Evolutionary conservation across 1,139 yeast species (phyloP).

Genomic region (Candida pseudoviswanathii): DNA sequence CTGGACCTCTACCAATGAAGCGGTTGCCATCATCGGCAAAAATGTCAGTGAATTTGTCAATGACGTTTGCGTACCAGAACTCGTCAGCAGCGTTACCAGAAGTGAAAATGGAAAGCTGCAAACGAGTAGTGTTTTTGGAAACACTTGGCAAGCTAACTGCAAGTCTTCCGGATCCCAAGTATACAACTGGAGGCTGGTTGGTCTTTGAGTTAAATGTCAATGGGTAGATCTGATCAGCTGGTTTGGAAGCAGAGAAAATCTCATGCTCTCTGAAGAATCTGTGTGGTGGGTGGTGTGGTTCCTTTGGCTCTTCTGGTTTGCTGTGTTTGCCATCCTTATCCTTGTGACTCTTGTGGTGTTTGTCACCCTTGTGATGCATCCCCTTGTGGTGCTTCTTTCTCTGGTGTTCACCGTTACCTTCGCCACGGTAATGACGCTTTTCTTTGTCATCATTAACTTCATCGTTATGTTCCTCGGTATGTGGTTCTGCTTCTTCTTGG

Average conservation of each 20-base stretch:
- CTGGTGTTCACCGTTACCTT: conserved; percentile 2
- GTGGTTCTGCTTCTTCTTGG: conserved; percentile 8
- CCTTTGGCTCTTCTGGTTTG: conserved; percentile 4
- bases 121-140: conserved; percentile 55
- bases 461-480: conserved; percentile 1
- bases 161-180: conserved; percentile 44
- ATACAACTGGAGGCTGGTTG: conserved; percentile 35
- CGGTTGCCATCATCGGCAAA: conserved; percentile 40
- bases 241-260: conserved; percentile 26
- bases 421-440: neutral
- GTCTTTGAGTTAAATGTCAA: conserved; percentile 25
- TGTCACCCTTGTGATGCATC: neutral
- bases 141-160: conserved; percentile 42
- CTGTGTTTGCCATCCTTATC: conserved; percentile 5
- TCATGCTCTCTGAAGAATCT: conserved; percentile 8
- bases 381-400: conserved; percentile 4
- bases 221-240: conserved; percentile 37
- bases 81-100: conserved; percentile 83
- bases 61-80: conserved; percentile 74
- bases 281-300: conserved; percentile 9
- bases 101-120: conserved; percentile 60
- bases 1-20: conserved; percentile 64
- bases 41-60: conserved; percentile 46
- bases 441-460: neutral
- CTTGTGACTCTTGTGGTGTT: neutral